Base-by-base conservation (phyloP, 106 monocot species). In the Narthecium ossifragum region DNA sequence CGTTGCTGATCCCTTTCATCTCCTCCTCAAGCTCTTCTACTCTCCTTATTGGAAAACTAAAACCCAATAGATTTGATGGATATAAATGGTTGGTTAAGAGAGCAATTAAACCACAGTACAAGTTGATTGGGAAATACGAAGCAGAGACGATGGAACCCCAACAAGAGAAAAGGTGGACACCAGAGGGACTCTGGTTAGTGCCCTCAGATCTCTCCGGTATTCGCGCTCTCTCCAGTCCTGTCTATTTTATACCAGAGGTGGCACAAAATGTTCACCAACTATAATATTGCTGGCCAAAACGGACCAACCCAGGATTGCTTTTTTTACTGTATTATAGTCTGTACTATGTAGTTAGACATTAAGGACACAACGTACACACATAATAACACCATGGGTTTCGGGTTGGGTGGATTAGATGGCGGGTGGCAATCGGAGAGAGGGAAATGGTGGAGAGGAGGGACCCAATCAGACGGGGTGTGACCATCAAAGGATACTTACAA, bases 1-100 rank as follows among this genome's bases (percentile, higher is more conserved):
- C 20, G 49, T 58, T 47, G 75, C 30, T 46, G 50, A 62, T 25
- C 17, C 65, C 24, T 30, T 77, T 78, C 70, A 65, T 70, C 5
- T 45, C 6, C 8, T 11, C 11, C 11, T 34, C 24, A 8, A 8
- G 3, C 17, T 46, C 6, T 17, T 46, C n/a, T n/a, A n/a, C n/a
- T n/a, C n/a, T n/a, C n/a, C n/a, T n/a, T n/a, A n/a, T n/a, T n/a
- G n/a, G n/a, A n/a, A n/a, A n/a, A n/a, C n/a, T n/a, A n/a, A n/a
- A n/a, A n/a, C n/a, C n/a, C n/a, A n/a, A n/a, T n/a, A n/a, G n/a
- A 28, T 3, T 27, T 20, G 11, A n/a, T 6, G 14, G 28, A 56
- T 17, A 31, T 17, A 1, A 32, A 32, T 5, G 17, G 17, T 0
- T 13, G 18, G 55, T 21, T 2, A 56, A 32, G 2, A 18, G 33